A percentile compares a stretch with the other conserved stretches of the same genome.
phyloP scores from a whole-genome alignment of 495 filamentous ascomycete genomes.

The Neurospora sp. region DNA sequence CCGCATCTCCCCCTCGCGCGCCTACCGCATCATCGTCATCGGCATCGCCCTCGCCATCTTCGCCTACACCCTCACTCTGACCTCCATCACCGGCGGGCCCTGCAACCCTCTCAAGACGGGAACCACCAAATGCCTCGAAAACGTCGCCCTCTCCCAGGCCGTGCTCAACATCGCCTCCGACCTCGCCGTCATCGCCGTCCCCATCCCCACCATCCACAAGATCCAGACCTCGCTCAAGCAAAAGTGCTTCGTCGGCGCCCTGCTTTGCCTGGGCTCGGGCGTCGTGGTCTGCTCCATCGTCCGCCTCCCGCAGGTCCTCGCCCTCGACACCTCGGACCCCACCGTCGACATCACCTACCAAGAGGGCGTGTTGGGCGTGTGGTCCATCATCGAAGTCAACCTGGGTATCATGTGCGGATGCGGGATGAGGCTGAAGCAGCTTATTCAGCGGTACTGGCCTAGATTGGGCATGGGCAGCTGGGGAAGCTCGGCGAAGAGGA shows the following conservation, averaged over 20 bases:
- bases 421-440: constrained; percentile 15
- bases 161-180: constrained; percentile 33
- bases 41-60: constrained; percentile 7
- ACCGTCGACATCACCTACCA: constrained; percentile 12
- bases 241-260: constrained; percentile 6
- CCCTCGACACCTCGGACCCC: not conserved
- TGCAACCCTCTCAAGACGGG: constrained; percentile 8
- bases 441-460: constrained; percentile 9
- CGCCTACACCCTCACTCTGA: constrained; percentile 10
- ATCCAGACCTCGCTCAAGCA: constrained; percentile 15
- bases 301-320: constrained; percentile 13
- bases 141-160: constrained; percentile 22
- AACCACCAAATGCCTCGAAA: constrained; percentile 10
- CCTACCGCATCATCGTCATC: constrained; percentile 7
- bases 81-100: constrained; percentile 9
- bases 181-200: constrained; percentile 28
- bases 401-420: constrained; percentile 29
- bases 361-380: constrained; percentile 20
- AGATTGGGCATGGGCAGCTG: constrained; percentile 6
- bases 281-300: constrained; percentile 17
- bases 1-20: constrained; percentile 9
- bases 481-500: not conserved
- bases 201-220: constrained; percentile 27
- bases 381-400: constrained; percentile 32
- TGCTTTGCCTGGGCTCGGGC: constrained; percentile 14